A percentile compares a stretch with the other conserved stretches of the same genome.
Evolutionary conservation across 2,329 filamentous ascomycete genomes (phyloP).

Genomic region (Fusarium transvaalense): DNA sequence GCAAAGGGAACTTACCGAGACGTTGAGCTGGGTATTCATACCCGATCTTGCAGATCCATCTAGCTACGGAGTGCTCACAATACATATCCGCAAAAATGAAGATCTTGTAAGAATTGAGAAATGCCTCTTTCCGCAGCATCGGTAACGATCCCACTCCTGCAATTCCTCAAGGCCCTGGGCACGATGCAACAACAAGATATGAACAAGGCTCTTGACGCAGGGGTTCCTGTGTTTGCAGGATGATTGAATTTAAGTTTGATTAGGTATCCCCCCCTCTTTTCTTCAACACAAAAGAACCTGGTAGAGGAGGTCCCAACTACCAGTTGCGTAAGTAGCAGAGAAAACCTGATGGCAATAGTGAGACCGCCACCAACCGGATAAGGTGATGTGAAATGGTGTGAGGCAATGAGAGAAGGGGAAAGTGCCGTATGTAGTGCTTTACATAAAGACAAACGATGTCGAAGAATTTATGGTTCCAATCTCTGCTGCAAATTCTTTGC

Average conservation of each 20-base stretch:
- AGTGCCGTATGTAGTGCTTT: background rate
- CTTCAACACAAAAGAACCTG: background rate
- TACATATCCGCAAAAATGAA: background rate
- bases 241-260: constrained; percentile 6
- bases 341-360: background rate
- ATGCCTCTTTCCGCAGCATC: background rate
- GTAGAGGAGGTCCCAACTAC: background rate
- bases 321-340: background rate
- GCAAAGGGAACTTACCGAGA: background rate
- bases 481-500: too few relatives aligned
- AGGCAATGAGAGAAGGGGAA: background rate
- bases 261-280: background rate
- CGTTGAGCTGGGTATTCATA: background rate
- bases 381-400: background rate
- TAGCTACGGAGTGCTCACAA: too few relatives aligned
- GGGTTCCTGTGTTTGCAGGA: background rate
- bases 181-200: background rate
- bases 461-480: background rate
- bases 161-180: background rate
- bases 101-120: constrained; percentile 1
- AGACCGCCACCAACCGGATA: background rate
- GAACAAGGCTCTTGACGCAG: background rate
- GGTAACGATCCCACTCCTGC: background rate
- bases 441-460: constrained; percentile 1
- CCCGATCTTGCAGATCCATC: constrained; percentile 2